These are phyloP conservation scores for Claviceps maximensis DNA, from an alignment of 2,329 filamentous ascomycete species.

Conservation along the genomic window DNA sequence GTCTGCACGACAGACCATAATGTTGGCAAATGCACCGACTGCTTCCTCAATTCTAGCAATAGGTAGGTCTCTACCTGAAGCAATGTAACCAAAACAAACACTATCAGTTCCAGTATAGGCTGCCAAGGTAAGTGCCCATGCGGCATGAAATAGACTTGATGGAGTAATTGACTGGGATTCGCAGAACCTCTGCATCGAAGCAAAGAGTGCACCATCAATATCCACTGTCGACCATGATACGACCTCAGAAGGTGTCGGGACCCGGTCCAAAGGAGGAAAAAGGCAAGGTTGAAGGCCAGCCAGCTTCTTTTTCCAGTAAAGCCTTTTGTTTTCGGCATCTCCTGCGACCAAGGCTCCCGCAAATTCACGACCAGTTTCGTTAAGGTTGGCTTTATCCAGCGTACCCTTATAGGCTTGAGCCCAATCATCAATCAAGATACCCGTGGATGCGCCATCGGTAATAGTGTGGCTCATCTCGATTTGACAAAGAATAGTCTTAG, in stretches of 20 bases:
- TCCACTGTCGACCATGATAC: neutral
- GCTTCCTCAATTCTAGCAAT: constrained; percentile 33
- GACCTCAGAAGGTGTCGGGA: neutral
- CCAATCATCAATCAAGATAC: constrained; percentile 5
- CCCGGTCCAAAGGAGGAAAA: constrained; percentile 3
- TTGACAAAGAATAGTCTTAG: constrained; percentile 11
- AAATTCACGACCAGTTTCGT: constrained; percentile 4
- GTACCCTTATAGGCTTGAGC: constrained; percentile 1
- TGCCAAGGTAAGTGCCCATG: constrained; percentile 37
- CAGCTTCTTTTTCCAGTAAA: constrained; percentile 7
- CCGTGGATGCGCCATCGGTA: constrained; percentile 20
- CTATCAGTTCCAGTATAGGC: constrained; percentile 32
- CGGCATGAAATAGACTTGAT: constrained; percentile 35
- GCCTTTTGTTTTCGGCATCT: constrained; percentile 1
- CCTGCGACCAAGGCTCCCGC: neutral
- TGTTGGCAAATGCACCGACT: constrained; percentile 40
- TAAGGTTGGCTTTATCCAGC: neutral
- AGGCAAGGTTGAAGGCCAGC: constrained; percentile 6
- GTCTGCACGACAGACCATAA: constrained; percentile 36
- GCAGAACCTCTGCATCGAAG: constrained; percentile 19
- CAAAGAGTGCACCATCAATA: neutral
- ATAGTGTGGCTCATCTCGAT: constrained; percentile 24
- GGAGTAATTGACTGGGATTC: constrained; percentile 28
- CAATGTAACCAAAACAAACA: constrained; percentile 40
- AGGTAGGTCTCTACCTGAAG: constrained; percentile 38